A percentile compares a stretch with the other conserved stretches of the same genome.
These are phyloP conservation scores for Chondrus crispus DNA, from an alignment of 23 red algal genomes.

Conservation along the genomic window DNA sequence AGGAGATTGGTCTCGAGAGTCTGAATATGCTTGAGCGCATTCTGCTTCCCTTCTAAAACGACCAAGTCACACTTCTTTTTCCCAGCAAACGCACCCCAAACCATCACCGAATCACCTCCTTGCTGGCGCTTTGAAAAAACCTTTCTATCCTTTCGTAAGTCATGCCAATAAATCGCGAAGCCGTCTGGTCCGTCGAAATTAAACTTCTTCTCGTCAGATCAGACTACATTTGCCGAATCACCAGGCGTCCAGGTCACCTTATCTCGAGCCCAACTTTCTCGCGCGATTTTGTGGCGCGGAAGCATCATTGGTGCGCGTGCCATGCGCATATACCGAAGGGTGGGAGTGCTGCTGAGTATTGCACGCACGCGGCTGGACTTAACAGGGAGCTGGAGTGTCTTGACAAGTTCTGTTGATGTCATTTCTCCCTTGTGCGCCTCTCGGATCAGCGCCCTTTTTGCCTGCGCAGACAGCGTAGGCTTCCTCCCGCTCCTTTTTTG, in stretches of 20 bases:
- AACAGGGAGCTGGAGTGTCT: background rate
- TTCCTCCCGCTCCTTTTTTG: background rate
- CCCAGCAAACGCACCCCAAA: background rate
- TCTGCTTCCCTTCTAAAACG: background rate
- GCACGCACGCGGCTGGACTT: background rate
- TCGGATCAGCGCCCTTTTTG: background rate
- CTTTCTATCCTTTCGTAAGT: background rate
- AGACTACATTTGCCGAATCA: background rate
- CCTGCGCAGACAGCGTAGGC: background rate
- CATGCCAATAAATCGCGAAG: background rate
- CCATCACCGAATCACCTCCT: background rate
- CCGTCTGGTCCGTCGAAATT: background rate
- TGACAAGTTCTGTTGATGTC: background rate
- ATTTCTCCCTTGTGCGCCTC: background rate
- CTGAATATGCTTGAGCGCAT: background rate
- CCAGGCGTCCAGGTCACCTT: background rate
- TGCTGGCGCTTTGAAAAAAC: background rate
- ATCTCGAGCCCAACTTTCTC: background rate
- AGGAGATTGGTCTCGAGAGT: background rate
- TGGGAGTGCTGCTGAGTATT: background rate
- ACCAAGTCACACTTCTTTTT: background rate
- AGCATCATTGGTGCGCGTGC: background rate
- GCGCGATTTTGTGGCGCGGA: background rate
- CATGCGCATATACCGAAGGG: background rate
- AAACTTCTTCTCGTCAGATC: conserved; percentile 1